phyloP scores from a whole-genome alignment of 2,329 filamentous ascomycete species.

The Aspergillus felis region DNA sequence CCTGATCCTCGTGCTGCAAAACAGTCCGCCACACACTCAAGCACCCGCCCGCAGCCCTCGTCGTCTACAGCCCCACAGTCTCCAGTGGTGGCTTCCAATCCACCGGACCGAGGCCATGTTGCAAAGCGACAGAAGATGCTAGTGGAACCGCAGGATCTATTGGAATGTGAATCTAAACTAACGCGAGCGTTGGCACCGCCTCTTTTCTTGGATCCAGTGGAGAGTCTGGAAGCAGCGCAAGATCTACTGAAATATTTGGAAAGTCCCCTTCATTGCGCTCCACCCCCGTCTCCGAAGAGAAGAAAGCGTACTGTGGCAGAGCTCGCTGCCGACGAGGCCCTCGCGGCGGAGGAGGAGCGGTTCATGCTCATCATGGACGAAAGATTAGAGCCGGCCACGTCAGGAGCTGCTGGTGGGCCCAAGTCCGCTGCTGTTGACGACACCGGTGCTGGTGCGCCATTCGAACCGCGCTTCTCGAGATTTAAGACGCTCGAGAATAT shows the following conservation, averaged over 20 bases:
- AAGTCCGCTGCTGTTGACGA: slow-evolving; percentile 68
- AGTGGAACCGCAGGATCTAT: slow-evolving; percentile 68
- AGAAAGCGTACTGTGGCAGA: slow-evolving; percentile 93
- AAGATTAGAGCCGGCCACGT: slow-evolving; percentile 60
- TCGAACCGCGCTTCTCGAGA: slow-evolving; percentile 81
- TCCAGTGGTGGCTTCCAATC: slow-evolving; percentile 65
- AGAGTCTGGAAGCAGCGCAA: slow-evolving; percentile 64
- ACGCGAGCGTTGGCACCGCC: slow-evolving; percentile 69
- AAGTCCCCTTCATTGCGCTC: slow-evolving; percentile 72
- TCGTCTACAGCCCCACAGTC: slow-evolving; percentile 54
- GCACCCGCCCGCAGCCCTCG: slow-evolving; percentile 35
- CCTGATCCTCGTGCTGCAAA: slow-evolving; percentile 54
- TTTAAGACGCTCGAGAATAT: slow-evolving; percentile 92
- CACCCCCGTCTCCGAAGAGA: slow-evolving; percentile 78
- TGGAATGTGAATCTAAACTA: slow-evolving; percentile 72
- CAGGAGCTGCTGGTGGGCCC: slow-evolving; percentile 54
- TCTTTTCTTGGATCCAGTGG: slow-evolving; percentile 73
- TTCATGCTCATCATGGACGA: slow-evolving; percentile 94
- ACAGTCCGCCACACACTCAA: slow-evolving; percentile 40
- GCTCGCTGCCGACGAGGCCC: slow-evolving; percentile 88
- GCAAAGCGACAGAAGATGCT: slow-evolving; percentile 72
- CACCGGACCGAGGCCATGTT: slow-evolving; percentile 50
- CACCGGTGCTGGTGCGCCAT: slow-evolving; percentile 66
- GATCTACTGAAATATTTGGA: slow-evolving; percentile 66
- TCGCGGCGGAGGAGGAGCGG: slow-evolving; percentile 81